Conservation (phyloP, 179 eudicot genomes). For the Spinacia oleracea region DNA sequence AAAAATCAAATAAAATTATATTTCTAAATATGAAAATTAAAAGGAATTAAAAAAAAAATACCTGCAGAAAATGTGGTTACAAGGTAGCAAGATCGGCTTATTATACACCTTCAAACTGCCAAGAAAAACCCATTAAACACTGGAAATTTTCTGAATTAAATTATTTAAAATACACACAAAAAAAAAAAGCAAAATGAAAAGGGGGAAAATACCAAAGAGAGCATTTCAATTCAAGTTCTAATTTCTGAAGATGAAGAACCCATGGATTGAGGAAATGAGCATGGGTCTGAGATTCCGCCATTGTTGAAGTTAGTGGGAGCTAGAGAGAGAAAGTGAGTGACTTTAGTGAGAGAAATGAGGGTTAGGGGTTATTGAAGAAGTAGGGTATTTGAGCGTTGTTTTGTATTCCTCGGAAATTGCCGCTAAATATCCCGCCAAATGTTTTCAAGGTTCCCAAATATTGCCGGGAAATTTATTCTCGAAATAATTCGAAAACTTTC, state of each 20-base stretch:
- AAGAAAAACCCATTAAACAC: constrained; percentile 1
- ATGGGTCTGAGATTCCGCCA: constrained; percentile 51
- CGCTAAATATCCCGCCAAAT: not conserved
- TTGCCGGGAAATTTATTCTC: constrained; percentile 10
- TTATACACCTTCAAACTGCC: constrained; percentile 60
- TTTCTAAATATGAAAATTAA: not conserved
- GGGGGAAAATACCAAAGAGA: constrained; percentile 51
- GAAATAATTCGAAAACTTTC: too few relatives aligned
- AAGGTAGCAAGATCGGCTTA: constrained; percentile 68
- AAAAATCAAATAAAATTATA: not conserved
- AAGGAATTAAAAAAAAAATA: constrained; percentile 15
- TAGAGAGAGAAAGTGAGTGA: not conserved
- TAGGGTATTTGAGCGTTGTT: not conserved
- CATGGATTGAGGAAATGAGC: constrained; percentile 55
- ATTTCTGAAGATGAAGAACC: constrained; percentile 67
- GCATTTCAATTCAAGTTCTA: constrained; percentile 83
- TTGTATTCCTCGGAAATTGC: not conserved
- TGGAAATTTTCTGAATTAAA: not conserved
- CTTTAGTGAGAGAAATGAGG: not conserved
- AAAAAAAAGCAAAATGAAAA: not conserved
- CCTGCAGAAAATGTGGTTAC: constrained; percentile 85
- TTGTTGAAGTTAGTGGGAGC: constrained; percentile 16
- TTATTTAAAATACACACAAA: not conserved
- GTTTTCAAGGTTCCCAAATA: not conserved
- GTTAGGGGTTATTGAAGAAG: not conserved